Evolutionary conservation across 2,329 filamentous ascomycete species (phyloP).

Genomic region (Pyricularia sp.): DNA sequence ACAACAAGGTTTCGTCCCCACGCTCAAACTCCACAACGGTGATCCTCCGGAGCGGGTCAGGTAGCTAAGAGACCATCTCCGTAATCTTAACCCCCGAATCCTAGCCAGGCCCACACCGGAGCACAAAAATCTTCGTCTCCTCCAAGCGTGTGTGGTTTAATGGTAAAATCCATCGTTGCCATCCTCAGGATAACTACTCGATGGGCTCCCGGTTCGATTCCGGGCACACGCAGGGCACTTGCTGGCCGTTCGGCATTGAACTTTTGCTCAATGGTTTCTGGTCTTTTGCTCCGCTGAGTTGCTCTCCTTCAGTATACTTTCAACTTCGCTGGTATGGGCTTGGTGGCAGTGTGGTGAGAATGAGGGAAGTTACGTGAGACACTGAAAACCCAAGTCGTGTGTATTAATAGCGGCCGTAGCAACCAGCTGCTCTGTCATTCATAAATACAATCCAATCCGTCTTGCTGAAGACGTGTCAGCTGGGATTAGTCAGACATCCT

Average conservation of each 20-base stretch:
- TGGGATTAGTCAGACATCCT: background rate
- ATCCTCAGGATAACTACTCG: slow-evolving; percentile 13
- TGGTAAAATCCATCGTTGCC: slow-evolving; percentile 5
- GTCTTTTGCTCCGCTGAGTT: background rate
- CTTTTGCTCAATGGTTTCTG: background rate
- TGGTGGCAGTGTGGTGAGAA: background rate
- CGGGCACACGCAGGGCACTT: slow-evolving; percentile 1
- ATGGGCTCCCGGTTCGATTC: slow-evolving; percentile 18
- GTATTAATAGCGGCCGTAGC: background rate
- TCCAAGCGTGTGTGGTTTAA: slow-evolving; percentile 3
- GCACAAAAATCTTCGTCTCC: background rate
- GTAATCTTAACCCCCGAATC: background rate
- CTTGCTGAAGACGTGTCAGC: background rate
- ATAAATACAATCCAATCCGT: background rate
- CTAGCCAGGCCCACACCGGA: background rate
- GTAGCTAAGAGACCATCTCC: background rate
- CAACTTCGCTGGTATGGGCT: background rate
- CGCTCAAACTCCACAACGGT: background rate
- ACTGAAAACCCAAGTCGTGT: background rate
- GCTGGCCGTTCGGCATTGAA: background rate
- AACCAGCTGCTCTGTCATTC: background rate
- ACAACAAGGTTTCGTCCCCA: background rate
- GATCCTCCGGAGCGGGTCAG: background rate
- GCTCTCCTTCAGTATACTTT: background rate
- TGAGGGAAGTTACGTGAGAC: background rate